phyloP scores from a whole-genome alignment of 257 asterid genomes.

The Primulina eburnea region DNA sequence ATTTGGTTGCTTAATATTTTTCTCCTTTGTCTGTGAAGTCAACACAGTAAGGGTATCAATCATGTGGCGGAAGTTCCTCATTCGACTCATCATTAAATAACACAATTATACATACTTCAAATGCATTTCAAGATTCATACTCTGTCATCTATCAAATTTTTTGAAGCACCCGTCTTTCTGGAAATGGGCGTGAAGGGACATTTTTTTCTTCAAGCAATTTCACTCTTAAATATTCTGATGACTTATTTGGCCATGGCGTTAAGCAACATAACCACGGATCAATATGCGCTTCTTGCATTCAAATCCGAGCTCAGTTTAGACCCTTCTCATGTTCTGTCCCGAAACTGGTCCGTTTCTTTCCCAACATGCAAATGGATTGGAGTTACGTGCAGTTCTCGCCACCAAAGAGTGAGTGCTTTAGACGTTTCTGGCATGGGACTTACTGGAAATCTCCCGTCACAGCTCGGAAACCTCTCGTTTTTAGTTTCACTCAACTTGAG shows the following conservation, averaged over 20 bases:
- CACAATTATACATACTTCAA: too few relatives aligned
- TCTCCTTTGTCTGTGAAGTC: too few relatives aligned
- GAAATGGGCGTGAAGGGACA: background rate
- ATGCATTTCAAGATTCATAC: too few relatives aligned
- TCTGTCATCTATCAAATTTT: too few relatives aligned
- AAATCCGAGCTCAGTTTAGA: constrained; percentile 29
- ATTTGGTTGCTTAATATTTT: too few relatives aligned
- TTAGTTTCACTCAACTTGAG: constrained; percentile 30
- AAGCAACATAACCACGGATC: constrained; percentile 30
- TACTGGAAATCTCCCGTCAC: constrained; percentile 25
- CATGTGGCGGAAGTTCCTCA: too few relatives aligned
- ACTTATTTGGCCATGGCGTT: constrained; percentile 10
- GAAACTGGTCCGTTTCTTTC: constrained; percentile 28
- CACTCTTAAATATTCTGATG: background rate
- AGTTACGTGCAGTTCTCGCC: constrained; percentile 33
- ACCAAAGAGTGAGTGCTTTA: constrained; percentile 30
- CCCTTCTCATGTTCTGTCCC: constrained; percentile 23
- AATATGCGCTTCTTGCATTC: constrained; percentile 33
- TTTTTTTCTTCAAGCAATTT: background rate
- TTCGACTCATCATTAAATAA: too few relatives aligned
- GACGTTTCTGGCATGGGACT: constrained; percentile 29
- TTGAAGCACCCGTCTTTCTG: background rate
- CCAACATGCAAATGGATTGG: constrained; percentile 37
- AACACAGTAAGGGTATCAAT: too few relatives aligned
- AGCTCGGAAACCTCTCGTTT: constrained; percentile 35